These are phyloP conservation scores for Boletellus deceptivus DNA, from an alignment of 1,284 basidiomycete genomes.

Conservation along the genomic window DNA sequence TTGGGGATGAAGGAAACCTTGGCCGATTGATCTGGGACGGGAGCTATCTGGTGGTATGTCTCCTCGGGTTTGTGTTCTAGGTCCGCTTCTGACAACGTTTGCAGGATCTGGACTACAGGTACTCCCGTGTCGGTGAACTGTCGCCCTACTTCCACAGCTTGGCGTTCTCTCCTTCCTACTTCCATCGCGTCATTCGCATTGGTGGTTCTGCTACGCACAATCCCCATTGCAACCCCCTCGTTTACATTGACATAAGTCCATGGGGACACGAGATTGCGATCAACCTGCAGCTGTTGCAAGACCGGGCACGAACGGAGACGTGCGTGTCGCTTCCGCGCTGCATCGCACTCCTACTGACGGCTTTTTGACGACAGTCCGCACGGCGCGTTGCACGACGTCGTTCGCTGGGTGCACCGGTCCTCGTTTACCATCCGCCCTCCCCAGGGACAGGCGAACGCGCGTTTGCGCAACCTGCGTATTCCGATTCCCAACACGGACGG, in stretches of 20 bases:
- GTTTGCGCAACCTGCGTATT: conserved; percentile 29
- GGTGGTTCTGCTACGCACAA: conserved; percentile 42
- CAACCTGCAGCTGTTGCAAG: conserved; percentile 73
- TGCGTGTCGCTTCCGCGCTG: conserved; percentile 38
- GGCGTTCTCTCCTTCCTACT: conserved; percentile 79
- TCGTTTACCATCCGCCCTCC: conserved; percentile 61
- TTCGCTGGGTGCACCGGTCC: conserved; percentile 79
- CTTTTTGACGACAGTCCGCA: conserved; percentile 52
- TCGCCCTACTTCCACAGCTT: conserved; percentile 73
- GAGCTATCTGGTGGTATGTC: conserved; percentile 67
- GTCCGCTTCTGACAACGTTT: conserved; percentile 7
- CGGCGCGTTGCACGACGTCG: conserved; percentile 71
- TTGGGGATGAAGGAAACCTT: conserved; percentile 78
- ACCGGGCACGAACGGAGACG: conserved; percentile 77
- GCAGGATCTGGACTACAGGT: conserved; percentile 80
- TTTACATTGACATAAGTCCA: conserved; percentile 67
- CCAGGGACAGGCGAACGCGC: conserved; percentile 18
- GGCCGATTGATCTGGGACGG: conserved; percentile 82
- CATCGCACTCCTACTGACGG: neutral
- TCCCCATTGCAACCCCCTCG: conserved; percentile 61
- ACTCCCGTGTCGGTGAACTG: conserved; percentile 68
- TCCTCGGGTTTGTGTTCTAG: conserved; percentile 3
- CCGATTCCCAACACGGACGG: conserved; percentile 50
- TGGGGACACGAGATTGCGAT: conserved; percentile 73
- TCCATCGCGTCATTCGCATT: conserved; percentile 75